phyloP scores from a whole-genome alignment of 2,329 filamentous ascomycete species.

The Bertia moriformis region DNA sequence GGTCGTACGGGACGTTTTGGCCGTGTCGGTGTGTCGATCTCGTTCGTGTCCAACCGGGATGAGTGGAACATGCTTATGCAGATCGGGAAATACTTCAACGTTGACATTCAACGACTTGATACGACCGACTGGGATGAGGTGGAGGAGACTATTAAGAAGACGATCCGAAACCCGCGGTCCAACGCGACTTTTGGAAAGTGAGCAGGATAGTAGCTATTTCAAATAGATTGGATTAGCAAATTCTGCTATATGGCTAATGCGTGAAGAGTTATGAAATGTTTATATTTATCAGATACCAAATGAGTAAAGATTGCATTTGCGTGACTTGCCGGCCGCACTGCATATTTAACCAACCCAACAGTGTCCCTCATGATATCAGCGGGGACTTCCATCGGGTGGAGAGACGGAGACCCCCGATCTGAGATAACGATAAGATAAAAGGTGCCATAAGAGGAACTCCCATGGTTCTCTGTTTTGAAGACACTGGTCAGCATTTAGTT shows the following conservation, averaged over 20 bases:
- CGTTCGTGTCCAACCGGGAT: constrained; percentile 50
- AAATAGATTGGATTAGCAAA: not conserved
- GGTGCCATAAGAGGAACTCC: too few relatives aligned
- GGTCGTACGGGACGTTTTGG: constrained; percentile 64
- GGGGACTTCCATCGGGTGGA: too few relatives aligned
- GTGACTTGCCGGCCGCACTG: too few relatives aligned
- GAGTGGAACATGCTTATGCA: constrained; percentile 48
- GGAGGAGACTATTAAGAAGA: constrained; percentile 45
- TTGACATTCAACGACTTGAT: constrained; percentile 45
- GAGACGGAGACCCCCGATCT: too few relatives aligned
- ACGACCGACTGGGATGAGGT: constrained; percentile 56
- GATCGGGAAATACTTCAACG: constrained; percentile 50
- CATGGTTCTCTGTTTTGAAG: too few relatives aligned
- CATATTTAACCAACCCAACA: too few relatives aligned
- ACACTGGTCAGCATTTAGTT: too few relatives aligned
- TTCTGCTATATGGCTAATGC: not conserved
- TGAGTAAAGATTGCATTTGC: not conserved
- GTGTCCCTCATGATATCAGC: too few relatives aligned
- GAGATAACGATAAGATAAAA: too few relatives aligned
- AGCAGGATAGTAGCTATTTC: not conserved
- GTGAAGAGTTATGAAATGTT: not conserved
- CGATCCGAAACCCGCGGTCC: constrained; percentile 31
- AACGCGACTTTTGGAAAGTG: constrained; percentile 10
- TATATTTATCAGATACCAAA: not conserved
- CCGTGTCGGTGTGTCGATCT: constrained; percentile 59